Conservation (phyloP, 2,329 filamentous ascomycete species). For the Anthostomella pinea region DNA sequence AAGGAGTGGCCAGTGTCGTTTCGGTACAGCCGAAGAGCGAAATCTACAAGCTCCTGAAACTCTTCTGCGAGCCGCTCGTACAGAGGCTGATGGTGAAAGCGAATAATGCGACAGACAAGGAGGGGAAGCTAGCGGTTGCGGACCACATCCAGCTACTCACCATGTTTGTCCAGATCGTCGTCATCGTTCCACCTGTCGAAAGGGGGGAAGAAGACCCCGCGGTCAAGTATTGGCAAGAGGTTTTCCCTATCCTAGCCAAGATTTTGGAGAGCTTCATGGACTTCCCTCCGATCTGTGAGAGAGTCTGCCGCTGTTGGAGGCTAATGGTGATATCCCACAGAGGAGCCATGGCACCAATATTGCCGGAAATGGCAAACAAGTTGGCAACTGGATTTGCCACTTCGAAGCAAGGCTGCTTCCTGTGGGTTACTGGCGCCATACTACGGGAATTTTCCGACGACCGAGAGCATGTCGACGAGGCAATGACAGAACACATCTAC, state of each 20-base stretch:
- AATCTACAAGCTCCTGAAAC: conserved; percentile 80
- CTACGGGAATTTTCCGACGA: conserved; percentile 93
- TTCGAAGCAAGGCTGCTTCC: conserved; percentile 90
- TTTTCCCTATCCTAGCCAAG: conserved; percentile 82
- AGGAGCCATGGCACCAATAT: conserved; percentile 79
- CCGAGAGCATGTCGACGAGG: conserved; percentile 75
- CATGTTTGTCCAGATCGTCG: conserved; percentile 76
- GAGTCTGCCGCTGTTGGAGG: conserved; percentile 92
- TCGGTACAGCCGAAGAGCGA: conserved; percentile 79
- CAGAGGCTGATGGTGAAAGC: conserved; percentile 82
- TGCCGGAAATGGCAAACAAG: conserved; percentile 84
- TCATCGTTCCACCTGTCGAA: conserved; percentile 66
- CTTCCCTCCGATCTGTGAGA: conserved; percentile 86
- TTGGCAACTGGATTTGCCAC: conserved; percentile 79
- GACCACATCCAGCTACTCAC: conserved; percentile 92
- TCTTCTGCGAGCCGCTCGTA: conserved; percentile 90
- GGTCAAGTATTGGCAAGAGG: conserved; percentile 93
- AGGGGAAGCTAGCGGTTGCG: conserved; percentile 81
- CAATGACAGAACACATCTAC: conserved; percentile 86
- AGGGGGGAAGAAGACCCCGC: conserved; percentile 77
- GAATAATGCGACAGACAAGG: conserved; percentile 77
- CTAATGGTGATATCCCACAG: conserved; percentile 96
- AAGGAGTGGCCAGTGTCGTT: conserved; percentile 90
- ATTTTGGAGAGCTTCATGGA: conserved; percentile 84
- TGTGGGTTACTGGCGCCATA: conserved; percentile 97